phyloP scores from a whole-genome alignment of 164 flowering plant genomes.

The Piper betle region DNA sequence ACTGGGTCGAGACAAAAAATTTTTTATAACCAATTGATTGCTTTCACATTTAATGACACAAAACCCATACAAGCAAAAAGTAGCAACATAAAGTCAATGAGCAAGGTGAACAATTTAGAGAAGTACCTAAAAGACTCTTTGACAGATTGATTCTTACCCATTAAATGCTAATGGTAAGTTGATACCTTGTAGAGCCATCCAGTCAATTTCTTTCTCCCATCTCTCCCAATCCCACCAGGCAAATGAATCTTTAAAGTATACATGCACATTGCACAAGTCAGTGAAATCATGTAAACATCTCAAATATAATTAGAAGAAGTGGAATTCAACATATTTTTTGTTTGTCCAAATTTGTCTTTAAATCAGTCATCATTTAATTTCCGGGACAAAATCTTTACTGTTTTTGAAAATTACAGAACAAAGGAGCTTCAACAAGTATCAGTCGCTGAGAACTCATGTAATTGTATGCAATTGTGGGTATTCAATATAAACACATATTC shows the following conservation, averaged over 20 bases:
- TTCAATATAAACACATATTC: no score
- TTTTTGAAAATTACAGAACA: no score
- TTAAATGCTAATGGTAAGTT: slow-evolving; percentile 72
- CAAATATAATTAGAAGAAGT: neutral
- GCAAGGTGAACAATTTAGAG: neutral
- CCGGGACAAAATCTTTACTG: no score
- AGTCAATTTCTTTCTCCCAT: slow-evolving; percentile 85
- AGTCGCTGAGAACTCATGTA: no score
- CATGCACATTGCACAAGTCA: slow-evolving; percentile 1
- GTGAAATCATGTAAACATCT: neutral
- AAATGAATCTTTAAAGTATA: slow-evolving; percentile 40
- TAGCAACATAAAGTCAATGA: no score
- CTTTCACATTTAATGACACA: no score
- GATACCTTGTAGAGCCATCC: slow-evolving; percentile 83
- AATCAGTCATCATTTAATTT: neutral
- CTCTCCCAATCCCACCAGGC: slow-evolving; percentile 87
- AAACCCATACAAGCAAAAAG: no score
- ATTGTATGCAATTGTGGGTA: no score
- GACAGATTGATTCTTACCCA: slow-evolving; percentile 77
- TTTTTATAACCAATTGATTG: no score
- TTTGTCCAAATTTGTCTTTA: neutral
- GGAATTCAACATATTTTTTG: neutral
- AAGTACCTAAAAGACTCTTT: slow-evolving; percentile 61
- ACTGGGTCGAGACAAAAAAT: no score
- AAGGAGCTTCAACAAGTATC: no score